These are phyloP conservation scores for Aaosphaeria pasadenensis DNA, from an alignment of 2,329 filamentous ascomycete genomes.

Conservation along the genomic window DNA sequence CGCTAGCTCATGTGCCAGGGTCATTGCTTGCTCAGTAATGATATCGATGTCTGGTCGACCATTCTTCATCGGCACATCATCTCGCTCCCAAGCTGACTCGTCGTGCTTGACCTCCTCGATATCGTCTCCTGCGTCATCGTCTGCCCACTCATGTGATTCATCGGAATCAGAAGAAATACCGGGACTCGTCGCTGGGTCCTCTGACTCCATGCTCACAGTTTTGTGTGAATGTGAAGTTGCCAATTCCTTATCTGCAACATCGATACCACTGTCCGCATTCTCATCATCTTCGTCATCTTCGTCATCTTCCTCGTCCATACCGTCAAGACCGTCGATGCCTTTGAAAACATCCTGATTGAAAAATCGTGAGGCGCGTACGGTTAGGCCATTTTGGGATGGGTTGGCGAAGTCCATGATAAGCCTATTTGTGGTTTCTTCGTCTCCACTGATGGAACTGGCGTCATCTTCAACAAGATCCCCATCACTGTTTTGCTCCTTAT, in stretches of 20 bases:
- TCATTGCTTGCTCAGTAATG: conserved; percentile 99
- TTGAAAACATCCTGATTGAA: conserved; percentile 96
- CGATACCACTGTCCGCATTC: conserved; percentile 26
- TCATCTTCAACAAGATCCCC: conserved; percentile 57
- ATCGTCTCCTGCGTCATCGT: conserved; percentile 37
- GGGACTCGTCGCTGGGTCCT: conserved; percentile 4
- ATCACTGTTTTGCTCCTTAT: conserved; percentile 57
- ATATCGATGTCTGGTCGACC: conserved; percentile 86
- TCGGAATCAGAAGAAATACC: neutral
- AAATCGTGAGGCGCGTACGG: conserved; percentile 80
- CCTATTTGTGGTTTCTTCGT: conserved; percentile 48
- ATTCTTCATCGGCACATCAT: conserved; percentile 61
- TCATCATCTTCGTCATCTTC: conserved; percentile 17
- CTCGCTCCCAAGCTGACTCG: conserved; percentile 64
- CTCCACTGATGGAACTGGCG: conserved; percentile 63
- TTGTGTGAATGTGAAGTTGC: conserved; percentile 10
- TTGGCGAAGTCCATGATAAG: conserved; percentile 63
- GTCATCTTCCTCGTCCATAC: conserved; percentile 50
- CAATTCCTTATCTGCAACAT: conserved; percentile 19
- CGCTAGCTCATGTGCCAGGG: conserved; percentile 86
- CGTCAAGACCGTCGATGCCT: conserved; percentile 67
- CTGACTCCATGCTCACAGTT: conserved; percentile 10
- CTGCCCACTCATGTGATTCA: conserved; percentile 33
- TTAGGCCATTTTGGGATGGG: conserved; percentile 60
- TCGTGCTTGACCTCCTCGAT: conserved; percentile 63